A percentile compares a stretch with the other conserved stretches of the same genome.
phyloP scores from a whole-genome alignment of 192 early-diverging fungal species.

The Rhizoclosmatium sp. region DNA sequence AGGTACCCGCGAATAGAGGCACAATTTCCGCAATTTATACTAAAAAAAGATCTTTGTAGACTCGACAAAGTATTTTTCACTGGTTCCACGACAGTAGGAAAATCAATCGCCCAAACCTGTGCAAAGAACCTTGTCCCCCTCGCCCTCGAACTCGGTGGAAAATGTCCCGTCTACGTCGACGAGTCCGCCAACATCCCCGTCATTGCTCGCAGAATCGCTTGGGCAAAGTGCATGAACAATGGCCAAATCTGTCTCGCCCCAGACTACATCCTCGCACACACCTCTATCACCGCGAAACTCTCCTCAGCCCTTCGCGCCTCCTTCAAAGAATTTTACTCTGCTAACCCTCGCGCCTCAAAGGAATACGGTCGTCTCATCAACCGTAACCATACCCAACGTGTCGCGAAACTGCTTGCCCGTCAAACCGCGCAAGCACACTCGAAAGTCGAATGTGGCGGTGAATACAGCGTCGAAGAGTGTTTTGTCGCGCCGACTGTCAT shows the following conservation, averaged over 20 bases:
- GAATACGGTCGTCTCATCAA: constrained; percentile 80
- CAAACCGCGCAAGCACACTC: constrained; percentile 36
- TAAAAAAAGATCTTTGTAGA: too few species aligned
- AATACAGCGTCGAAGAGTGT: constrained; percentile 58
- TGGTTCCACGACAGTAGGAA: constrained; percentile 80
- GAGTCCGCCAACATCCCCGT: constrained; percentile 60
- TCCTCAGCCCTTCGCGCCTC: constrained; percentile 57
- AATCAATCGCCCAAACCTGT: constrained; percentile 80
- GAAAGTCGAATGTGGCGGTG: constrained; percentile 61
- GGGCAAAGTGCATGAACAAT: constrained; percentile 82
- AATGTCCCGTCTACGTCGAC: constrained; percentile 73
- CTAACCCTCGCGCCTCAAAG: constrained; percentile 54
- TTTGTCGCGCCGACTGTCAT: constrained; percentile 89
- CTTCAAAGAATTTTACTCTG: constrained; percentile 34
- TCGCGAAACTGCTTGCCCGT: constrained; percentile 60
- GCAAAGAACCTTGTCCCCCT: constrained; percentile 81
- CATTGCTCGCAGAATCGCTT: constrained; percentile 77
- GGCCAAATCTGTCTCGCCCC: constrained; percentile 91
- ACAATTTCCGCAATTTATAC: too few species aligned
- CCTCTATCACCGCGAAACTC: constrained; percentile 63
- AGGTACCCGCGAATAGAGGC: too few species aligned
- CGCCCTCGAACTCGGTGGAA: constrained; percentile 93
- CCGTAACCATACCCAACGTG: constrained; percentile 71
- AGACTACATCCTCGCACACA: constrained; percentile 82
- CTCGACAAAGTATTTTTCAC: constrained; percentile 94